phyloP scores from a whole-genome alignment of 805 yeast genomes.

The Zygosaccharomyces lentus region DNA sequence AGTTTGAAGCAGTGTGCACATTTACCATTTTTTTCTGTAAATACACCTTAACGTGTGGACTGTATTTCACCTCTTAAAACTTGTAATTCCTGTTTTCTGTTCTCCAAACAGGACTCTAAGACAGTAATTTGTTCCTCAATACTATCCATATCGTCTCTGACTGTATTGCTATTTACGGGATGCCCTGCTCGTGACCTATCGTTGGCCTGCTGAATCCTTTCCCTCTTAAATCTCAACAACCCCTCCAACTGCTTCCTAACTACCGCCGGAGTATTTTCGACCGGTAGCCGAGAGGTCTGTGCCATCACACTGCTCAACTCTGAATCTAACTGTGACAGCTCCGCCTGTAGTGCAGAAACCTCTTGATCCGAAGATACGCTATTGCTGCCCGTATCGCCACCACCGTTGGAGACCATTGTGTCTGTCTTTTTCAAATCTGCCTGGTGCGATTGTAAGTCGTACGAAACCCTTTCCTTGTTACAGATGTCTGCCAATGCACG shows the following conservation, averaged over 20 bases:
- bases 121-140: constrained; percentile 74
- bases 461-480: constrained; percentile 76
- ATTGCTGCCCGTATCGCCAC: constrained; percentile 45
- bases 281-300: constrained; percentile 31
- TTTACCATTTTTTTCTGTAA: neutral
- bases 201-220: constrained; percentile 44
- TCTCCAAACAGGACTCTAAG: constrained; percentile 61
- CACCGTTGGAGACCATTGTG: constrained; percentile 16
- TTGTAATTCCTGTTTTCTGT: constrained; percentile 57
- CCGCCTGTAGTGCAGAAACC: constrained; percentile 75
- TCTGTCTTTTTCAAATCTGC: constrained; percentile 36
- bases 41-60: constrained; percentile 6
- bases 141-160: constrained; percentile 58
- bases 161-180: constrained; percentile 43
- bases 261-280: constrained; percentile 18
- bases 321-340: constrained; percentile 69
- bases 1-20: neutral
- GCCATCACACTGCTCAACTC: constrained; percentile 54
- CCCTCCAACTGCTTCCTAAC: constrained; percentile 72
- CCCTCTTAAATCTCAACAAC: constrained; percentile 70
- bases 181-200: constrained; percentile 22
- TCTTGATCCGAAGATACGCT: constrained; percentile 65
- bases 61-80: constrained; percentile 43
- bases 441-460: constrained; percentile 55
- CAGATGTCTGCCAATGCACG: constrained; percentile 87